These are phyloP conservation scores for Ceratopteris richardii DNA, from an alignment of 75 land plant species.

Conservation along the genomic window DNA sequence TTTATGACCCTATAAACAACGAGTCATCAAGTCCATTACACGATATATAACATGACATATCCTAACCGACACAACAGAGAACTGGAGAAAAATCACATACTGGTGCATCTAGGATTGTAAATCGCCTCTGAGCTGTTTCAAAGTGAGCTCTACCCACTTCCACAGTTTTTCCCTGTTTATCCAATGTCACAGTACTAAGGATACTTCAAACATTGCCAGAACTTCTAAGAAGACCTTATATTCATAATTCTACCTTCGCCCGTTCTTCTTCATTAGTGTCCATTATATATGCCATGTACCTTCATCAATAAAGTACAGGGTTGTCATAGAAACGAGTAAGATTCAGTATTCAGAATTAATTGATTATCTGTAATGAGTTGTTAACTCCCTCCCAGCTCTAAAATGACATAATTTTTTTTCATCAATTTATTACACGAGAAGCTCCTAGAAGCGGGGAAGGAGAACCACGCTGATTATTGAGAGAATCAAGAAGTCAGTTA, in stretches of 20 bases:
- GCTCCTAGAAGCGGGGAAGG: too few species aligned
- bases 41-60: neutral
- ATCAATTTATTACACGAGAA: too few species aligned
- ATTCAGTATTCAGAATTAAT: too few species aligned
- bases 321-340: neutral
- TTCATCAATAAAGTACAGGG: constrained; percentile 13
- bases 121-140: constrained; percentile 82
- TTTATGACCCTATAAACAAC: constrained; percentile 78
- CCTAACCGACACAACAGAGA: neutral
- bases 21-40: neutral
- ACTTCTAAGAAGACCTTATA: neutral
- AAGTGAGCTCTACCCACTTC: constrained; percentile 99
- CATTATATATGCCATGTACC: constrained; percentile 99
- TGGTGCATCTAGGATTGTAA: constrained; percentile 98
- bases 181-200: neutral
- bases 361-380: too few species aligned
- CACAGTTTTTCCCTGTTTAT: constrained; percentile 85
- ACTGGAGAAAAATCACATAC: too few species aligned
- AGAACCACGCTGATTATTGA: too few species aligned
- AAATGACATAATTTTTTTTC: too few species aligned
- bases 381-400: too few species aligned
- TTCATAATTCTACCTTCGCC: constrained; percentile 51
- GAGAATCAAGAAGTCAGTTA: too few species aligned
- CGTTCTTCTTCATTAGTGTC: constrained; percentile 99
- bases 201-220: neutral